Percentiles rank a stretch among this genome's conserved stretches.
These are phyloP conservation scores for Aspergillus persii DNA, from an alignment of 2,329 filamentous ascomycete genomes.

Conservation along the genomic window DNA sequence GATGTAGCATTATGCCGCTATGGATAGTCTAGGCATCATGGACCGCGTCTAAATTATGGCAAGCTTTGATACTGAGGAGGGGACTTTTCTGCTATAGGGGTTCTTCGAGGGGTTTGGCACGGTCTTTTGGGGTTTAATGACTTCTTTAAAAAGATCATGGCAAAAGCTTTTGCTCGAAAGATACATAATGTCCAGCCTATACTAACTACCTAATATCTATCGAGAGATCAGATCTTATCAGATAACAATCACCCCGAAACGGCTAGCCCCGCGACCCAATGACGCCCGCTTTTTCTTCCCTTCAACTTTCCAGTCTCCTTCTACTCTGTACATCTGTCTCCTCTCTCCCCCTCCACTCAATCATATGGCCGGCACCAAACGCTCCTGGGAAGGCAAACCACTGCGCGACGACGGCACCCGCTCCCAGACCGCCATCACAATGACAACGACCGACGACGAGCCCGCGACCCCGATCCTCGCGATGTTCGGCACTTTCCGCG, in stretches of 20 bases:
- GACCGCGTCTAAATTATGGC: no score
- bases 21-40: no score
- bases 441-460: slow-evolving; percentile 9
- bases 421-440: slow-evolving; percentile 9
- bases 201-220: no score
- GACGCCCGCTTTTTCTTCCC: not conserved
- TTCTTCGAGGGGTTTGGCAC: no score
- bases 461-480: slow-evolving; percentile 46
- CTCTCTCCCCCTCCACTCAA: not conserved
- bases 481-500: slow-evolving; percentile 83
- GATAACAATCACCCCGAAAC: slow-evolving; percentile 9
- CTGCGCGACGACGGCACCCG: slow-evolving; percentile 15
- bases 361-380: slow-evolving; percentile 36
- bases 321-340: not conserved
- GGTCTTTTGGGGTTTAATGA: no score
- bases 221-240: slow-evolving; percentile 5
- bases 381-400: slow-evolving; percentile 38
- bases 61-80: no score
- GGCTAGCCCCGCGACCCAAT: slow-evolving; percentile 1
- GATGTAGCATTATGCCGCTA: no score
- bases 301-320: not conserved
- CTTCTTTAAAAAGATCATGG: no score
- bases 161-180: no score
- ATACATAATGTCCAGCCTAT: no score
- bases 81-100: no score